Base-by-base conservation (phyloP, 495 filamentous ascomycete species). In the Rhypophila decipiens region DNA sequence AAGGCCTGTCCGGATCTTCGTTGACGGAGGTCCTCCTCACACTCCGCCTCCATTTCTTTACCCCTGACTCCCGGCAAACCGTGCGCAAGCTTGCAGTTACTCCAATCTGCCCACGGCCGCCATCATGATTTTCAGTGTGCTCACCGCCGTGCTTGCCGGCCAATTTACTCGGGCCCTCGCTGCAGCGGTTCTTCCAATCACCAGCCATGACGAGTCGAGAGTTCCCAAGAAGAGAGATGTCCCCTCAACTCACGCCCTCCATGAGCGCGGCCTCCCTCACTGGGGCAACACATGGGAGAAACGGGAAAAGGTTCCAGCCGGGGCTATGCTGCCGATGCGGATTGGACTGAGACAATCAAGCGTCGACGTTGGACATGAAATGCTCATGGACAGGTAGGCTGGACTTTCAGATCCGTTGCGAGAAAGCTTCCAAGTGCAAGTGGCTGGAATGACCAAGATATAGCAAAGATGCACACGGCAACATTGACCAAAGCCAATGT, bases 201-300 rank as follows among this genome's bases (percentile, higher is more conserved):
- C n/a, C n/a, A n/a, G n/a, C n/a, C n/a, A 40, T 40, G 38, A 4
- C 1, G 19, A 10, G 11, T 5, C 20, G 3, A 10, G 8, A 4
- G 18, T 23, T 23, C 11, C 8, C 18, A 43, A 43, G 23, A n/a
- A 24, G 23, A n/a, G 41, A 3, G 41, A 29, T 29, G 44, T 63
- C 9, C 64, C 64, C 8, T 39, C 43, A 1, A 50, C 57, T 17
- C 58, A 68, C 34, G 48, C 36, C 13, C 56, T 67, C 15, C 64
- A 67, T 44, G 64, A 68, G 52, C 52, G 64, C 15, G 58, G 59
- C 33, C 24, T 56, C 40, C 52, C 60, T 44, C 60, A 62, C 27
- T 61, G 53, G 58, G 35, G 36, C 31, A 34, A 51, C 3, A 47
- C 35, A 35, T 62, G 56, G 59, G 41, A 39, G 20, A 59, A 56